A percentile compares a stretch with the other conserved stretches of the same genome.
phyloP scores from a whole-genome alignment of 257 asterid species.

The Solanum clarkiae region DNA sequence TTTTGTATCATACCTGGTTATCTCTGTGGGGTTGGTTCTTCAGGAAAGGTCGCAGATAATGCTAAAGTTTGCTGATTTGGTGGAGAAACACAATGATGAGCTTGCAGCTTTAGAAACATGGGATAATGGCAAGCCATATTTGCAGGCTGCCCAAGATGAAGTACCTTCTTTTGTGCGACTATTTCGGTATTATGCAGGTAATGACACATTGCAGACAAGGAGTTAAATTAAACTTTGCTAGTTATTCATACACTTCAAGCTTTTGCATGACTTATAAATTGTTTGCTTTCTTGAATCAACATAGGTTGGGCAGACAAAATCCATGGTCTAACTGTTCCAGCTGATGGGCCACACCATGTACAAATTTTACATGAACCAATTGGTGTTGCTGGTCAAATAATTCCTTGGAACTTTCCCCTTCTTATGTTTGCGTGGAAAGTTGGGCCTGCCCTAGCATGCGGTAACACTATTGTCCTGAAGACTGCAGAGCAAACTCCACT shows the following conservation, averaged over 20 bases:
- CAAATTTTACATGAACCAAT: slow-evolving; percentile 73
- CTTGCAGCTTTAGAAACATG: slow-evolving; percentile 71
- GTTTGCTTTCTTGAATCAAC: neutral
- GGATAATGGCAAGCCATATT: slow-evolving; percentile 70
- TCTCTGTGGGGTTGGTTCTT: neutral
- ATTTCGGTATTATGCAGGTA: slow-evolving; percentile 70
- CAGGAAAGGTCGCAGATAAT: slow-evolving; percentile 58
- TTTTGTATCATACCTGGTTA: neutral
- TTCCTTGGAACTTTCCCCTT: slow-evolving; percentile 84
- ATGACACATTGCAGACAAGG: neutral
- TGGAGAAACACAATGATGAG: slow-evolving; percentile 46
- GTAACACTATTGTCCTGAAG: slow-evolving; percentile 63
- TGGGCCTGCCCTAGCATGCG: slow-evolving; percentile 71
- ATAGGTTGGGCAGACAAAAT: slow-evolving; percentile 81
- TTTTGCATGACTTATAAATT: neutral
- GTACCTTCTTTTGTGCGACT: slow-evolving; percentile 41
- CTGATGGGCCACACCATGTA: slow-evolving; percentile 55
- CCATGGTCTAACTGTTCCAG: slow-evolving; percentile 65
- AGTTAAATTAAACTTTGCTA: neutral
- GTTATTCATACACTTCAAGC: neutral
- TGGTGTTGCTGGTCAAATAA: slow-evolving; percentile 80
- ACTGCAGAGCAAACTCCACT: slow-evolving; percentile 86
- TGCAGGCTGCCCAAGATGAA: slow-evolving; percentile 49
- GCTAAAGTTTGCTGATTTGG: slow-evolving; percentile 53
- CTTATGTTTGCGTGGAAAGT: slow-evolving; percentile 78